Evolutionary conservation across 192 early-diverging fungal genomes (phyloP).

Genomic region (Podila clonocystis): DNA sequence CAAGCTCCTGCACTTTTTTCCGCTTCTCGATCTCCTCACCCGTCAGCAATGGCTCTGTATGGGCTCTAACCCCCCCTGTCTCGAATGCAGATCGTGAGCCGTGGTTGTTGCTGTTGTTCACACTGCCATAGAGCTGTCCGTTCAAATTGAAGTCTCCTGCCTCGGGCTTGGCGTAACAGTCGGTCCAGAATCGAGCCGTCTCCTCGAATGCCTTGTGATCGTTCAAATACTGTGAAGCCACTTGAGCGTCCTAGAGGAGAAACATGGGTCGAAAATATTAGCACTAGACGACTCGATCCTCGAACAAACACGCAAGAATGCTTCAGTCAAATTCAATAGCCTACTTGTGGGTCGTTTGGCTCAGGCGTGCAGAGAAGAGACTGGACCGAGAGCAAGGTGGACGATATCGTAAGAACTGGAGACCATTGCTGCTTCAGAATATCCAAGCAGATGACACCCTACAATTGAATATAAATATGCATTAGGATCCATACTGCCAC

Average conservation of each 20-base stretch:
- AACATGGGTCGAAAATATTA: background rate
- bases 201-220: slow-evolving; percentile 49
- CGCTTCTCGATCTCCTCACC: slow-evolving; percentile 36
- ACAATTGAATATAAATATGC: background rate
- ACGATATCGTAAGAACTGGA: slow-evolving; percentile 70
- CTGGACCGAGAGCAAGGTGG: slow-evolving; percentile 60
- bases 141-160: slow-evolving; percentile 12
- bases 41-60: slow-evolving; percentile 25
- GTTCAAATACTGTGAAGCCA: slow-evolving; percentile 59
- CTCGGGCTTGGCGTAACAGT: slow-evolving; percentile 55
- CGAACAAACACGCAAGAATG: background rate
- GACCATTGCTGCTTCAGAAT: slow-evolving; percentile 85
- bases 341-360: slow-evolving; percentile 64
- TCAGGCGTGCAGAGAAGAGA: slow-evolving; percentile 59
- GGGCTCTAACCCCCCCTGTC: background rate
- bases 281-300: background rate
- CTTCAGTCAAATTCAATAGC: background rate
- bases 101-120: slow-evolving; percentile 6
- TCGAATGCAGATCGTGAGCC: background rate
- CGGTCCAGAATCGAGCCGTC: slow-evolving; percentile 60
- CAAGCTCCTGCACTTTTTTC: slow-evolving; percentile 36
- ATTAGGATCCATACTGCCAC: too few relatives aligned
- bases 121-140: background rate
- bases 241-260: slow-evolving; percentile 58
- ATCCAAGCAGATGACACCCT: slow-evolving; percentile 56